Evolutionary conservation across 1,284 basidiomycete genomes (phyloP), one percentile per base, ranked within the genome.

Genomic region (Pascua guehoae): DNA sequence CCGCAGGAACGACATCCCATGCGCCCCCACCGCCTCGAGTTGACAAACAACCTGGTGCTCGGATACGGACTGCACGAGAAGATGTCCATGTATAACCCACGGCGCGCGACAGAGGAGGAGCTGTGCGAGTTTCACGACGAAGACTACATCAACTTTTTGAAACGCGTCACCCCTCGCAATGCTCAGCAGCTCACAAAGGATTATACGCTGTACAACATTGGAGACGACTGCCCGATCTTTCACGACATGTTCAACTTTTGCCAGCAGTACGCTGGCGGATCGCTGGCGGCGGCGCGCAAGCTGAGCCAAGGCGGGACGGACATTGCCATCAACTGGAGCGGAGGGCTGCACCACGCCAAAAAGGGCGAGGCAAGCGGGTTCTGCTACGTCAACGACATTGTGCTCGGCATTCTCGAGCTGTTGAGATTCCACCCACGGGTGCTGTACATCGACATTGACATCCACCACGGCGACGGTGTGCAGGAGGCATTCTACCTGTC

Each of bases 401-500:
- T 97, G 1, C 80, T 97, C 5, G 91, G 86, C 0, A 95, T 97
- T 53, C 79, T 96, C n/a, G 93, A 97, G 68, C 81, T 97, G 37
- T 81, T 97, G 8, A 83, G 92, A 69, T 87, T 87, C 71, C 88
- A 92, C 66, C 88, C 93, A 10, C 86, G 94, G 36, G 93, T 97
- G 7, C 81, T 97, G 8, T 96, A 97, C 74, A 91, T 97, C 66
- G 93, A 97, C 77, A 97, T 97, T 62, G 93, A 97, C 71, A 96
- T 97, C 58, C 93, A 97, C 74, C 93, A 97, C 69, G 93, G 94
- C 17, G 94, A 97, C 68, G 94, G 93, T 32, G 93, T 97, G 8
- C 94, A 97, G 73, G 88, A 94, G 63, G 96, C 96, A 0, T 99
- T 99, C 77, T 99, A 97, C 78, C 88, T 94, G 67, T 91, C 92